A percentile compares a stretch with the other conserved stretches of the same genome.
Conservation (phyloP, 2,329 filamentous ascomycete genomes). For the Penicillium fuscoglaucum region DNA sequence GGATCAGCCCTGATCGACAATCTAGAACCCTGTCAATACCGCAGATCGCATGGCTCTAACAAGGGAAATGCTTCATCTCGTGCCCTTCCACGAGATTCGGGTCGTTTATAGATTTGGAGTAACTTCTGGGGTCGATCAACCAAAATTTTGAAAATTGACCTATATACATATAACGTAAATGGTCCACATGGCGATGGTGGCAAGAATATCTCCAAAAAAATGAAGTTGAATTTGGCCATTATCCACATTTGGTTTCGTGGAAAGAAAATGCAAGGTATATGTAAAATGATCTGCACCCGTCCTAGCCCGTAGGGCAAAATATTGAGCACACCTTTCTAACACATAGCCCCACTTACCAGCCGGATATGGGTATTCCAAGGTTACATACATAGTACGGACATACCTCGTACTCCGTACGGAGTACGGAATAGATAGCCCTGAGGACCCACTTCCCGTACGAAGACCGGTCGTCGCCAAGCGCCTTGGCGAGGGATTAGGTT, state of each 20-base stretch:
- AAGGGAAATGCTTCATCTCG: background rate
- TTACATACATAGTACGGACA: background rate
- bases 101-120: background rate
- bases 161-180: background rate
- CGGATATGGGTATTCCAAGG: background rate
- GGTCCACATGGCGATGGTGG: background rate
- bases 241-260: background rate
- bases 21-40: background rate
- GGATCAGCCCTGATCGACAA: background rate
- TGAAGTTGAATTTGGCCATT: background rate
- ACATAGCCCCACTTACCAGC: background rate
- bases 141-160: background rate
- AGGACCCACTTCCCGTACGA: background rate
- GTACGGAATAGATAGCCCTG: background rate
- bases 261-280: no score
- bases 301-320: background rate
- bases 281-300: background rate
- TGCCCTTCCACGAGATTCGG: background rate
- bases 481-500: background rate
- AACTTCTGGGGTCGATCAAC: background rate
- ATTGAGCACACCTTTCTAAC: background rate
- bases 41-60: background rate
- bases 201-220: background rate
- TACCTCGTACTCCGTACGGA: background rate
- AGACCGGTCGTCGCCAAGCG: background rate